Evolutionary conservation across 1,284 basidiomycete genomes (phyloP).

Genomic region (Schizopora paradoxa): DNA sequence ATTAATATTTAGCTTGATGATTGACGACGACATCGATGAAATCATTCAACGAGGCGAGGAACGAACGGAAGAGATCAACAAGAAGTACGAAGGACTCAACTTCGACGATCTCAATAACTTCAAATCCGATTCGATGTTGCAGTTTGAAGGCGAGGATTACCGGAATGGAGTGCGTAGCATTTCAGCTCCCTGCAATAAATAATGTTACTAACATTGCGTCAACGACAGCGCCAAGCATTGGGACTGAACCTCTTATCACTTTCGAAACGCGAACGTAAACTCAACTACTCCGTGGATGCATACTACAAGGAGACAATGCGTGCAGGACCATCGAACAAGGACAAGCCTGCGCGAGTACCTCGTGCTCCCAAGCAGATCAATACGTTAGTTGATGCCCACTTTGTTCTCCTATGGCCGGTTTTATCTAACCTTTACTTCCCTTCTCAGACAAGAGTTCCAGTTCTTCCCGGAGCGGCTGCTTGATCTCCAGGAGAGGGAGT

Average conservation of each 20-base stretch:
- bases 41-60: slow-evolving; percentile 93
- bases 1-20: slow-evolving; percentile 49
- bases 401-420: neutral
- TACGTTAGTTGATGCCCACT: slow-evolving; percentile 48
- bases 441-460: slow-evolving; percentile 87
- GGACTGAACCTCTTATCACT: slow-evolving; percentile 84
- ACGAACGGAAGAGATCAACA: slow-evolving; percentile 83
- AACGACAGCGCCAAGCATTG: slow-evolving; percentile 57
- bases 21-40: slow-evolving; percentile 92
- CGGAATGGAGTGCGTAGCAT: slow-evolving; percentile 10
- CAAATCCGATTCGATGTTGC: slow-evolving; percentile 85
- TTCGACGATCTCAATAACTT: slow-evolving; percentile 97
- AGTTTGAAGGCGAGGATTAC: slow-evolving; percentile 98
- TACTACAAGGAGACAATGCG: slow-evolving; percentile 94
- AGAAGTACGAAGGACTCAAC: slow-evolving; percentile 90
- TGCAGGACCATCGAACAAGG: slow-evolving; percentile 70
- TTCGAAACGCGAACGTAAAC: slow-evolving; percentile 93
- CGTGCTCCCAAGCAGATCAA: slow-evolving; percentile 87
- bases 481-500: slow-evolving; percentile 85
- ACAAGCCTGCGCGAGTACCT: slow-evolving; percentile 81
- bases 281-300: slow-evolving; percentile 91
- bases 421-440: neutral
- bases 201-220: neutral
- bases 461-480: slow-evolving; percentile 87
- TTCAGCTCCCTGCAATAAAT: slow-evolving; percentile 13